Evolutionary conservation across 192 early-diverging fungal genomes (phyloP), one percentile per base, ranked within the genome.

Genomic region (Backusella circina): DNA sequence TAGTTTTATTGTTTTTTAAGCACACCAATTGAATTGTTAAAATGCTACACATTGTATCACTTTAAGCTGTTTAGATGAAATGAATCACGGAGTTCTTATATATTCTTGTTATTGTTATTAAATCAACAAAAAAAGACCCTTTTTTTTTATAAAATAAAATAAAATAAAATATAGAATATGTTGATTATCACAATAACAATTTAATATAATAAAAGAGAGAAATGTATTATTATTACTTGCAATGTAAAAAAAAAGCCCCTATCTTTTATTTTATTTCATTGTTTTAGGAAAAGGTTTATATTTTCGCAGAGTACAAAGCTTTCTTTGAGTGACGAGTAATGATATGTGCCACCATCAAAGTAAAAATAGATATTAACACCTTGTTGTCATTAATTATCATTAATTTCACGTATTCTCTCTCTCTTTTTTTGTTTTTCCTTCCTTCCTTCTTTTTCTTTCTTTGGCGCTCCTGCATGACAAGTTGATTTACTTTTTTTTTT

Each of bases 341-440:
- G 54, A 9, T 28, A 28, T 61, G 54, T 61, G 54, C 54, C 54
- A 61, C 54, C 54, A 61, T 61, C 21, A 61, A 61, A 61, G 26
- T 57, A 57, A 57, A 57, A 57, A 57, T 57, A 57, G 51, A 57
- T 54, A 57, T 61, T 47, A 47, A 47, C 44, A 61, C 23, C 54
- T 61, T 61, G 54, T 61, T 61, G 54, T 61, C 54, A 61, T 61
- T 61, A 61, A 61, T 61, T 61, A 61, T 3, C 26, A 61, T 61
- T 61, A 61, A 61, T 61, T 61, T 61, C 54, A 47, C 44, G 26
- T 61, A 61, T 61, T 61, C 54, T 26, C 28, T 61, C 54, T 61
- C 41, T 12, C 15, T 10, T n/a, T n/a, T n/a, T n/a, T n/a, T n/a
- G n/a, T n/a, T n/a, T 61, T 28, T 28, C 28, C 54, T 57, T n/a